Percentiles rank a stretch among this genome's conserved stretches.
Conservation (phyloP, 345 rosid genomes). For the Populus davidiana region DNA sequence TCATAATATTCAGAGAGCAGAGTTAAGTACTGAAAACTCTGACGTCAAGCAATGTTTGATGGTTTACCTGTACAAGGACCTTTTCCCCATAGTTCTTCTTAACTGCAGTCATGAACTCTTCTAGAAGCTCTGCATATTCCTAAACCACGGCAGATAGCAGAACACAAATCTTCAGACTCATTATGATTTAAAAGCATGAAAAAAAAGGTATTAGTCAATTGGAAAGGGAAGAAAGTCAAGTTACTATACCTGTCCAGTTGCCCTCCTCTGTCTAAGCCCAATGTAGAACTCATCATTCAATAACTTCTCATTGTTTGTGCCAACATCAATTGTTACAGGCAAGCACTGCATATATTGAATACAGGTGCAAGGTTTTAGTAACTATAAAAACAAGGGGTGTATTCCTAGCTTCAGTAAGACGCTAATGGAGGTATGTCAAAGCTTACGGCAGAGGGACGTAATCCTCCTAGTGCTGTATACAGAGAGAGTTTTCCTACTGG, state of each 20-base stretch:
- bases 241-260: conserved; percentile 26
- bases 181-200: neutral
- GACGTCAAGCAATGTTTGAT: neutral
- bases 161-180: neutral
- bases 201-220: neutral
- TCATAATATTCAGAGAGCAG: neutral
- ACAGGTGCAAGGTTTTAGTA: neutral
- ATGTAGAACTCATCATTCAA: conserved; percentile 36
- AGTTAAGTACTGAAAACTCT: neutral
- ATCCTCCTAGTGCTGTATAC: conserved; percentile 34
- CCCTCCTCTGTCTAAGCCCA: conserved; percentile 33
- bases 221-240: neutral
- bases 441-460: conserved; percentile 34
- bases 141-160: conserved; percentile 20
- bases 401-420: neutral
- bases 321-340: conserved; percentile 39
- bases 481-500: conserved; percentile 36
- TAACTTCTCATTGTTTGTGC: conserved; percentile 31
- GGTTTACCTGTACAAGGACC: conserved; percentile 70
- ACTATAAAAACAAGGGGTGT: neutral
- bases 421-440: neutral
- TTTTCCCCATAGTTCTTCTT: conserved; percentile 92
- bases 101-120: conserved; percentile 86
- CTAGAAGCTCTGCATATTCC: conserved; percentile 75
- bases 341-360: conserved; percentile 22